Percentiles rank a stretch among this genome's conserved stretches.
Evolutionary conservation across 345 rosid genomes (phyloP).

Genomic region (Hypericum androsaemum): DNA sequence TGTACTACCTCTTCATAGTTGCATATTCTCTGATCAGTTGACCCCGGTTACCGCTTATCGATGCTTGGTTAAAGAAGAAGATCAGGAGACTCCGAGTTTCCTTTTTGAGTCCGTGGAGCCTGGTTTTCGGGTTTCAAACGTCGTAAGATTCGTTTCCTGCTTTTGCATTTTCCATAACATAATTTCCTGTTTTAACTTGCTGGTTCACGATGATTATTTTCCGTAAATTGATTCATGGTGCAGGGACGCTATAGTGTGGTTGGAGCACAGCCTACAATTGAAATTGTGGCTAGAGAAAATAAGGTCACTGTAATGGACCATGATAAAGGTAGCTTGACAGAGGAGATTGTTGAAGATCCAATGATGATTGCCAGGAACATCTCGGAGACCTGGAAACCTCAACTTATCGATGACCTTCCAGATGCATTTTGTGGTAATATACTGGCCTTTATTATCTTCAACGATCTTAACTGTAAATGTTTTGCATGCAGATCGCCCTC

Average conservation of each 20-base stretch:
- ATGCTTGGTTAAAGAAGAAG: slow-evolving; percentile 78
- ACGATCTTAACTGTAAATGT: too few relatives aligned
- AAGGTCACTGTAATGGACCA: slow-evolving; percentile 70
- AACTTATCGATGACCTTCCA: slow-evolving; percentile 58
- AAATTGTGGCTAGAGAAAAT: slow-evolving; percentile 64
- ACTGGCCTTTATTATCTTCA: background rate
- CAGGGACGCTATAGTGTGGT: slow-evolving; percentile 77
- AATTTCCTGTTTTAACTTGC: background rate
- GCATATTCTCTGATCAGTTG: slow-evolving; percentile 80
- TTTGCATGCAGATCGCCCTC: too few relatives aligned
- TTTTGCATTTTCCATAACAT: background rate
- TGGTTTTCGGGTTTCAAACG: slow-evolving; percentile 41
- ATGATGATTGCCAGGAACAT: slow-evolving; percentile 57
- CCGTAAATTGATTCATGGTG: slow-evolving; percentile 12
- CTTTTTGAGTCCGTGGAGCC: slow-evolving; percentile 81
- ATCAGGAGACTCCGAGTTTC: slow-evolving; percentile 81
- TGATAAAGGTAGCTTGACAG: slow-evolving; percentile 34
- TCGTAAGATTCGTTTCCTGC: slow-evolving; percentile 31
- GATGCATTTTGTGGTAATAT: slow-evolving; percentile 73
- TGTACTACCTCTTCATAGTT: slow-evolving; percentile 54
- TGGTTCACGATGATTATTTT: background rate
- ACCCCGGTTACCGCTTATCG: slow-evolving; percentile 85
- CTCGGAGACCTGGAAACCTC: slow-evolving; percentile 73
- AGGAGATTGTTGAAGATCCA: slow-evolving; percentile 69
- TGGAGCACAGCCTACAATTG: slow-evolving; percentile 77